phyloP scores from a whole-genome alignment of 2,329 filamentous ascomycete species.

The Botrytis porri region DNA sequence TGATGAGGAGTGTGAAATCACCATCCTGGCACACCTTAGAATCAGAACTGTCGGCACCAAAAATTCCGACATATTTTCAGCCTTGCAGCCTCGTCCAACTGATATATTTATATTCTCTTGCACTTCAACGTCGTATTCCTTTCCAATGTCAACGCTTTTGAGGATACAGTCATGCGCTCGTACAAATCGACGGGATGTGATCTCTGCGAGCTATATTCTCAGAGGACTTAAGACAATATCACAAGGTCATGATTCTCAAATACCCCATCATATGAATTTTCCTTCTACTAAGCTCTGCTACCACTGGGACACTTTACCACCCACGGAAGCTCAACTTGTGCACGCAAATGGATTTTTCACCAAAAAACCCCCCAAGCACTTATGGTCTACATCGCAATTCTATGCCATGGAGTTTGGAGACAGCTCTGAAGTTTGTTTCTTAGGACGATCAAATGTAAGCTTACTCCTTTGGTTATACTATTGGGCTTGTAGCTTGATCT shows the following conservation, averaged over 20 bases:
- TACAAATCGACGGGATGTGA: not conserved
- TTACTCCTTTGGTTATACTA: not conserved
- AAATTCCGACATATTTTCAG: conserved; percentile 11
- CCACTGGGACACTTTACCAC: conserved; percentile 51
- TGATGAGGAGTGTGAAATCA: not conserved
- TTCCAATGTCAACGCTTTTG: conserved; percentile 19
- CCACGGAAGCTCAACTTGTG: conserved; percentile 43
- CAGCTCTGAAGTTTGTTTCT: conserved; percentile 47
- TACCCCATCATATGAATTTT: conserved; percentile 15
- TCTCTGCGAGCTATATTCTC: not conserved
- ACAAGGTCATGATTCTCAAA: conserved; percentile 2
- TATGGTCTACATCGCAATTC: conserved; percentile 61
- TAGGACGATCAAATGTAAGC: conserved; percentile 62
- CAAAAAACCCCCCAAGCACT: conserved; percentile 48
- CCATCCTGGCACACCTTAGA: not conserved
- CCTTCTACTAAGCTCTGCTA: conserved; percentile 38
- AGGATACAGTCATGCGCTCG: conserved; percentile 21
- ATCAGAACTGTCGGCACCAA: conserved; percentile 1
- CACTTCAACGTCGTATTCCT: not conserved
- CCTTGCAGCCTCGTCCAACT: conserved; percentile 6
- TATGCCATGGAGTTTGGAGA: conserved; percentile 52
- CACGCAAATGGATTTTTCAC: conserved; percentile 48
- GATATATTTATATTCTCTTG: not conserved
- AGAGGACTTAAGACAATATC: conserved; percentile 12
- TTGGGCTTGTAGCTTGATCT: not conserved